A percentile compares a stretch with the other conserved stretches of the same genome.
These are phyloP conservation scores for Takakia lepidozioides DNA, from an alignment of 225 moss, liverwort and hornwort genomes.

Conservation along the genomic window DNA sequence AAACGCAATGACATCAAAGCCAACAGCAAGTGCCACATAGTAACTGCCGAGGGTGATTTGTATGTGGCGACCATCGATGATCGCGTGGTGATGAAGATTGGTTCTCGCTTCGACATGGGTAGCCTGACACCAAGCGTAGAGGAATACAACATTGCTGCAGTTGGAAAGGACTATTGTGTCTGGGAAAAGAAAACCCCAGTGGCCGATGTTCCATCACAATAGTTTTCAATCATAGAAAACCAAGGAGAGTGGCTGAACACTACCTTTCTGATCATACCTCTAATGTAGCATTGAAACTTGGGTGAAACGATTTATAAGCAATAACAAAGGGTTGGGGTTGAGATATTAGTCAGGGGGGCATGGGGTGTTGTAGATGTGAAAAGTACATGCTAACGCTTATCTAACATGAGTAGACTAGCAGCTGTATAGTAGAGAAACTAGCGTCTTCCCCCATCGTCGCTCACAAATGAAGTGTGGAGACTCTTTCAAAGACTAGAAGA, in stretches of 20 bases:
- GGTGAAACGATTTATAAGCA: no score
- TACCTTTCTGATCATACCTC: not conserved
- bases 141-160: conserved; percentile 42
- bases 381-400: no score
- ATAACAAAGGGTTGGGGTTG: no score
- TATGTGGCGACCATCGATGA: conserved; percentile 65
- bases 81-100: conserved; percentile 56
- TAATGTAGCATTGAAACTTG: not conserved
- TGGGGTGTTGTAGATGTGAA: not conserved
- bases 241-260: not conserved
- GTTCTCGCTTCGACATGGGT: conserved; percentile 59
- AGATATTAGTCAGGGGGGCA: no score
- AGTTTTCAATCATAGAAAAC: not conserved
- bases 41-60: conserved; percentile 53
- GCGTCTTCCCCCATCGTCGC: no score
- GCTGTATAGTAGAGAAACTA: no score
- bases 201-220: not conserved
- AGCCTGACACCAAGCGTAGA: conserved; percentile 34
- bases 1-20: conserved; percentile 60
- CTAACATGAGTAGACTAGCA: no score
- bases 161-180: conserved; percentile 70
- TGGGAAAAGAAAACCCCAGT: conserved; percentile 60
- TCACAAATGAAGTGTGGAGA: no score
- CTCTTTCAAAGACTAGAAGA: no score
- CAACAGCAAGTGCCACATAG: conserved; percentile 48